A percentile compares a stretch with the other conserved stretches of the same genome.
These are phyloP conservation scores for Aspergillus luchuensis DNA, from an alignment of 2,329 filamentous ascomycete species.

Conservation along the genomic window DNA sequence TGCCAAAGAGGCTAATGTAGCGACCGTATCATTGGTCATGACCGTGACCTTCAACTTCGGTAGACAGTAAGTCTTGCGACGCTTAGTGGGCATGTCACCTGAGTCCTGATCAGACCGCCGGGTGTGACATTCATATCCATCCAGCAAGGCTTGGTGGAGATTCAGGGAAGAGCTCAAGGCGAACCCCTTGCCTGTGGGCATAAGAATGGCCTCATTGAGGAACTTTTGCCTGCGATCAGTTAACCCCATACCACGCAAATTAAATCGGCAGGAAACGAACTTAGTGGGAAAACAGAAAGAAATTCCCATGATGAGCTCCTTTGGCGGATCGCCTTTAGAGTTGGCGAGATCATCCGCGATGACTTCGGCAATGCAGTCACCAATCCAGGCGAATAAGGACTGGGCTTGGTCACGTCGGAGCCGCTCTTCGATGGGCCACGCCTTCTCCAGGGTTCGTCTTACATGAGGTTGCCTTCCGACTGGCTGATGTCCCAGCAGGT, in stretches of 20 bases:
- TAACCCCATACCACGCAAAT: not conserved
- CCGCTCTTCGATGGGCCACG: conserved; percentile 73
- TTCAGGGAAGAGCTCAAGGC: conserved; percentile 39
- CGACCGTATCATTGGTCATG: conserved; percentile 77
- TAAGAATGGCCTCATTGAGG: conserved; percentile 53
- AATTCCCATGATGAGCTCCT: conserved; percentile 43
- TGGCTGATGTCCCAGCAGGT: conserved; percentile 44
- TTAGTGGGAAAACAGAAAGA: conserved; percentile 49
- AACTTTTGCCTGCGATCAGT: conserved; percentile 43
- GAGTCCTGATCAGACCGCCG: conserved; percentile 30
- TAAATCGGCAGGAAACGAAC: conserved; percentile 19
- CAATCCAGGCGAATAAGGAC: conserved; percentile 74
- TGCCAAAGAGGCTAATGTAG: conserved; percentile 74
- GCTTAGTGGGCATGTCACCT: conserved; percentile 27
- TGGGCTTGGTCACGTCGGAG: conserved; percentile 71
- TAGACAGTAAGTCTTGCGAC: conserved; percentile 44
- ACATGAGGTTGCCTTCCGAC: conserved; percentile 51
- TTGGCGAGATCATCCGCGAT: conserved; percentile 54
- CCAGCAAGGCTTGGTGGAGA: conserved; percentile 36
- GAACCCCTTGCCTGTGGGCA: conserved; percentile 58
- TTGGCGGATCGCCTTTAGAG: conserved; percentile 30
- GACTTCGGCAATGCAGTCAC: conserved; percentile 70
- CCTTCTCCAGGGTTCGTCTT: conserved; percentile 64
- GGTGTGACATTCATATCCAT: conserved; percentile 47
- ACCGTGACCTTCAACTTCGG: conserved; percentile 68